phyloP scores from a whole-genome alignment of 768 basidiomycete genomes.

The Clitopilus hobsonii region DNA sequence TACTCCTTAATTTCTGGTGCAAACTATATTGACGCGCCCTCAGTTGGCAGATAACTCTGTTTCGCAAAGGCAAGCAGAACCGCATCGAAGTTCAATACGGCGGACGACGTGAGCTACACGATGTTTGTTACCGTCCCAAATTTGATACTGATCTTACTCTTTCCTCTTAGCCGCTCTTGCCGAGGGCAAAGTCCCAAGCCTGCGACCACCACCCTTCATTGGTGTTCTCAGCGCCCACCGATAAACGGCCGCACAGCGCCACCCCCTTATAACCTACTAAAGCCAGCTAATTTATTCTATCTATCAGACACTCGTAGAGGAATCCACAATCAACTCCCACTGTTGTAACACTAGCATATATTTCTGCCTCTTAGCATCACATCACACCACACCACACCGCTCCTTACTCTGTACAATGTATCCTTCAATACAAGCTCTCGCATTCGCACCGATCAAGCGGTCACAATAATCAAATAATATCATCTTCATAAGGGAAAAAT shows the following conservation, averaged over 20 bases:
- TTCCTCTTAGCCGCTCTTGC: constrained; percentile 47
- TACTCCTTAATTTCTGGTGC: neutral
- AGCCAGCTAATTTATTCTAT: neutral
- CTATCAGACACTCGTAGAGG: neutral
- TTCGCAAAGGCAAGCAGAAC: constrained; percentile 57
- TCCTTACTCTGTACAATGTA: neutral
- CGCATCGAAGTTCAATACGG: constrained; percentile 68
- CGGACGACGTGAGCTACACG: constrained; percentile 46
- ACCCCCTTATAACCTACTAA: neutral
- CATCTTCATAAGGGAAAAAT: no score
- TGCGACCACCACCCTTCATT: constrained; percentile 60
- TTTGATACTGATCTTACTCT: constrained; percentile 3
- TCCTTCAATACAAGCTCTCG: neutral
- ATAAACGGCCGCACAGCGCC: constrained; percentile 7
- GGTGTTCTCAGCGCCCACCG: constrained; percentile 48
- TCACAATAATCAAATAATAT: no score
- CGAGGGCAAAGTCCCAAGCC: constrained; percentile 39
- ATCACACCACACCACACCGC: neutral
- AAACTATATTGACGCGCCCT: constrained; percentile 4
- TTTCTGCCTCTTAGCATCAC: no score
- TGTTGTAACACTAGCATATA: neutral
- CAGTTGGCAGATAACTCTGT: constrained; percentile 66
- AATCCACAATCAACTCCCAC: neutral
- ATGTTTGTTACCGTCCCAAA: constrained; percentile 1
- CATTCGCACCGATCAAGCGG: no score